phyloP scores from a whole-genome alignment of 148 eudicot genomes.

The Agrostemma githago region DNA sequence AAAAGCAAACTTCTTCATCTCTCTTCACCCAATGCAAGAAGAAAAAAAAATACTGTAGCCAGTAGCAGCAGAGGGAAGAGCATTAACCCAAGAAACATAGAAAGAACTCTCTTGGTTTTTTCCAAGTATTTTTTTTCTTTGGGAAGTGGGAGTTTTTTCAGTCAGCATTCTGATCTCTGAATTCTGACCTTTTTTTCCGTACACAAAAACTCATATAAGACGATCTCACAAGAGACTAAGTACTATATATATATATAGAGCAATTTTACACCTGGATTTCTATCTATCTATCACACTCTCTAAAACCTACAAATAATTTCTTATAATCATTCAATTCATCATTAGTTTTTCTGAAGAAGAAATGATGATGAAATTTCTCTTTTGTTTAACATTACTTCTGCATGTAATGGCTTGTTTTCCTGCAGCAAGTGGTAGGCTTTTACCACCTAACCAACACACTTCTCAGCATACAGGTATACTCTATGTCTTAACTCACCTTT shows the following conservation, averaged over 20 bases:
- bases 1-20: conserved; percentile 42
- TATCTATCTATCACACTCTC: background rate
- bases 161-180: background rate
- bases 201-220: too few relatives aligned
- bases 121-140: conserved; percentile 19
- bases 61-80: conserved; percentile 2
- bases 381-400: conserved; percentile 30
- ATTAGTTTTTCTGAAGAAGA: conserved; percentile 23
- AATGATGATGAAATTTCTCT: conserved; percentile 27
- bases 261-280: conserved; percentile 8
- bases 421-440: conserved; percentile 42
- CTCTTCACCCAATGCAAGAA: conserved; percentile 28
- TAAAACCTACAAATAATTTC: background rate
- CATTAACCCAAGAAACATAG: conserved; percentile 33
- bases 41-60: background rate
- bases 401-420: conserved; percentile 49
- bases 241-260: background rate
- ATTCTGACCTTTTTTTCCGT: too few relatives aligned
- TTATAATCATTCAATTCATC: conserved; percentile 25
- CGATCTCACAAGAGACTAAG: too few relatives aligned
- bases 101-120: conserved; percentile 5
- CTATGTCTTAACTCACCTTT: background rate
- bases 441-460: conserved; percentile 31
- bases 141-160: conserved; percentile 27
- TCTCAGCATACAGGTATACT: conserved; percentile 24